Evolutionary conservation across 495 filamentous ascomycete species (phyloP).

Genomic region (Hyaloscypha finlandica): DNA sequence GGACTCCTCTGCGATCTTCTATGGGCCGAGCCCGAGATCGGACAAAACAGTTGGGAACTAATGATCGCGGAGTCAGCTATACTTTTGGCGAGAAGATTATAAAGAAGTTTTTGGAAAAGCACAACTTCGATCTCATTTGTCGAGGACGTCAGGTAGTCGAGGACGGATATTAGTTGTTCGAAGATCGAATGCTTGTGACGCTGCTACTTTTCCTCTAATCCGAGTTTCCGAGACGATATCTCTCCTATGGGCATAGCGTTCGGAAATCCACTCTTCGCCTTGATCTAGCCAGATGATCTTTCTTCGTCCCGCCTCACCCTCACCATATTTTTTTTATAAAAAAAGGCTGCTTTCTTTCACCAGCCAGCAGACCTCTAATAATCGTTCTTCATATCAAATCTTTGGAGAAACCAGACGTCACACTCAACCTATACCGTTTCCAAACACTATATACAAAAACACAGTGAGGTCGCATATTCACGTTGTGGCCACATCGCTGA

Average conservation of each 20-base stretch:
- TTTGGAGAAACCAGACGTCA: background rate
- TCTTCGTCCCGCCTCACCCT: slow-evolving; percentile 6
- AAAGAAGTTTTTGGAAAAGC: too few relatives aligned
- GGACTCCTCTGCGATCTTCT: too few relatives aligned
- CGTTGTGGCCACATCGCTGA: background rate
- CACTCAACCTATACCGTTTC: background rate
- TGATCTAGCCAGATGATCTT: background rate
- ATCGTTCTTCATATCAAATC: background rate
- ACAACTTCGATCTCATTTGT: too few relatives aligned
- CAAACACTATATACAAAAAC: slow-evolving; percentile 2
- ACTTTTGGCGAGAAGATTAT: too few relatives aligned
- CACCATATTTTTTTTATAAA: background rate
- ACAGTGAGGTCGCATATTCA: slow-evolving; percentile 7
- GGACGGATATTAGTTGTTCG: too few relatives aligned
- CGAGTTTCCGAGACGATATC: background rate
- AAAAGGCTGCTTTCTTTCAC: slow-evolving; percentile 5
- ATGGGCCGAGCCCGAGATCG: too few relatives aligned
- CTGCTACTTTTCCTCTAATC: background rate
- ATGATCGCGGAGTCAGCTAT: too few relatives aligned
- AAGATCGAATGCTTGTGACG: background rate
- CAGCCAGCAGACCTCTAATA: background rate
- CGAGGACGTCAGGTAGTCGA: too few relatives aligned
- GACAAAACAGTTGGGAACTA: too few relatives aligned
- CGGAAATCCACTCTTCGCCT: slow-evolving; percentile 1
- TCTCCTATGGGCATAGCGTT: background rate